Evolutionary conservation across 768 basidiomycete genomes (phyloP), one percentile per base, ranked within the genome.

Genomic region (Phanerodontia chrysosporium): DNA sequence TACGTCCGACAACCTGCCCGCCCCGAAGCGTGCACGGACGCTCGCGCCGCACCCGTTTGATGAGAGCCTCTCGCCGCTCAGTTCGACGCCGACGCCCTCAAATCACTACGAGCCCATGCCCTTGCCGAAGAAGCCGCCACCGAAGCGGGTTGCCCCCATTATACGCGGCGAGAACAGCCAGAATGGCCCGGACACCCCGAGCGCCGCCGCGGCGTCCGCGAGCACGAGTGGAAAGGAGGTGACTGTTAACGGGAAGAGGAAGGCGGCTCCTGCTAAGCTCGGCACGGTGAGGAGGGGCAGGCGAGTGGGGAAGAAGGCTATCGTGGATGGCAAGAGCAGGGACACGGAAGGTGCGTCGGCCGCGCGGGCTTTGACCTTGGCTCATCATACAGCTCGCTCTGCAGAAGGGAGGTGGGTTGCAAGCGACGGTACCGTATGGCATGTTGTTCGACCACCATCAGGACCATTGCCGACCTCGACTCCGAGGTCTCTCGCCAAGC

Each of bases 371-470:
- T 13, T 21, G 10, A 42, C 42, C 21, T 22, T 22, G n/a, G 35
- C 32, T 35, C 36, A 18, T 7, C 12, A 3, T 53, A 53, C 22
- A 51, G 1, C 32, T 25, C 32, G 16, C 5, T 42, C 12, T 16
- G 27, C 30, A 58, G 58, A 45, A 29, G 58, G 45, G 21, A 46
- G 18, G 44, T 59, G 58, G 58, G 21, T 24, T 2, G 51, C 51
- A 28, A n/a, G 6, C 10, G 58, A 59, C 25, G 30, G 51, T 13
- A 59, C 51, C 5, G 4, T 44, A 10, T 59, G 58, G 58, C 44
- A 42, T 18, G 25, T 44, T 48, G 51, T 59, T 14, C 30, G 13
- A 18, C 56, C 56, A 22, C 51, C 44, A 13, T 48, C 56, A 46
- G 22, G 45, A 22, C 46, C 56, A 39, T 22, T 46, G 21, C n/a